Evolutionary conservation across 75 land plant genomes (phyloP).

Genomic region (Isoetes taiwanensis): DNA sequence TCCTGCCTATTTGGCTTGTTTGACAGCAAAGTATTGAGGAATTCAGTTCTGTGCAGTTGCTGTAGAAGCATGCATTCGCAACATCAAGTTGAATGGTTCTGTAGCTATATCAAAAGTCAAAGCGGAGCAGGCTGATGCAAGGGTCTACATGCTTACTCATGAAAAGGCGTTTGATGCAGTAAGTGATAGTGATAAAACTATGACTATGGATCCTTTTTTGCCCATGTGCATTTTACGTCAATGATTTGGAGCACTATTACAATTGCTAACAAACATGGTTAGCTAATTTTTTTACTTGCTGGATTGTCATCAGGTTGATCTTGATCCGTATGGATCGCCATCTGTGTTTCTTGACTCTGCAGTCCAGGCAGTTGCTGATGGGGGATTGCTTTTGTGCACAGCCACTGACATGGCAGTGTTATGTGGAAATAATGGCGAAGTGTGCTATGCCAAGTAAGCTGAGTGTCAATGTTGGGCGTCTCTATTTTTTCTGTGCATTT

Average conservation of each 20-base stretch:
- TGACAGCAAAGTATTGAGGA: no score
- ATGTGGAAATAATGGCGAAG: constrained; percentile 97
- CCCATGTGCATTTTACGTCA: background rate
- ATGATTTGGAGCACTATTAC: background rate
- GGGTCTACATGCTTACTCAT: constrained; percentile 90
- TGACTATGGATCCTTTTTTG: background rate
- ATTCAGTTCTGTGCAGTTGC: constrained; percentile 55
- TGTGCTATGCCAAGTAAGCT: constrained; percentile 90
- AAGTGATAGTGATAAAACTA: background rate
- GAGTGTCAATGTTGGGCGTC: background rate
- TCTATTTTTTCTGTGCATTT: background rate
- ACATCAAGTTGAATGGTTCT: constrained; percentile 89
- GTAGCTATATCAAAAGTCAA: constrained; percentile 76
- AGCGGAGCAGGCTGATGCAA: constrained; percentile 77
- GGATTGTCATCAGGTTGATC: constrained; percentile 60
- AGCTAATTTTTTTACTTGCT: background rate
- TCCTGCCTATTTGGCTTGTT: no score
- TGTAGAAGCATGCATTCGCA: constrained; percentile 80
- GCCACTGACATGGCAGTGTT: constrained; percentile 99
- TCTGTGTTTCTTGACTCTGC: constrained; percentile 94
- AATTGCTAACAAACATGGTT: background rate
- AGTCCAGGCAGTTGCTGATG: constrained; percentile 84
- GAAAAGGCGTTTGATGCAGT: constrained; percentile 96
- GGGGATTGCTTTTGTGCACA: constrained; percentile 92
- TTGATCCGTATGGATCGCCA: constrained; percentile 98